These are phyloP conservation scores for Nannochloris sp. DNA, from an alignment of 139 green algal genomes.

Conservation along the genomic window DNA sequence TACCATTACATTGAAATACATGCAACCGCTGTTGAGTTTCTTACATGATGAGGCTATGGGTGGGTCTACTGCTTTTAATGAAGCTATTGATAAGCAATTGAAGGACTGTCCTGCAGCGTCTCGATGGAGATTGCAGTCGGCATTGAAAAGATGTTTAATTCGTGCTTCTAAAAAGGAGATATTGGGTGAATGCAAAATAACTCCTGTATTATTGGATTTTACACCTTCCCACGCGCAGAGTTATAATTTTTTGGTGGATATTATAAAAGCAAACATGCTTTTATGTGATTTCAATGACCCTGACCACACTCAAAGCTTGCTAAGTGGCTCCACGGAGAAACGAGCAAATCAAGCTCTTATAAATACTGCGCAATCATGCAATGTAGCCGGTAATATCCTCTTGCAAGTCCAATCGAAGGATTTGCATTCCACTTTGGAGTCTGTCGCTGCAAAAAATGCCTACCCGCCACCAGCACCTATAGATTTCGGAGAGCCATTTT, in stretches of 20 bases:
- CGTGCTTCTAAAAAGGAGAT: conserved; percentile 76
- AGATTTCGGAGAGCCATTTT: neutral
- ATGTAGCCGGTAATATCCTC: conserved; percentile 65
- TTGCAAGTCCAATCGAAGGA: conserved; percentile 39
- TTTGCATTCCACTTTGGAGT: conserved; percentile 54
- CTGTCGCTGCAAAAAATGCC: conserved; percentile 30
- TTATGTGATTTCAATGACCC: conserved; percentile 84
- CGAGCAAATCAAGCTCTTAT: conserved; percentile 58
- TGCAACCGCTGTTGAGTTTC: conserved; percentile 90
- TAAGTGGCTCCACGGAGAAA: conserved; percentile 42
- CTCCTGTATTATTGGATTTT: conserved; percentile 73
- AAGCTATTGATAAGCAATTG: conserved; percentile 4
- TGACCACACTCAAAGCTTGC: conserved; percentile 75
- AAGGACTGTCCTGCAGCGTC: conserved; percentile 7
- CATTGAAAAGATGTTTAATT: conserved; percentile 73
- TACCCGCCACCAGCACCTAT: neutral
- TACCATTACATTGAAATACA: conserved; percentile 25
- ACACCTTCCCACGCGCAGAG: conserved; percentile 57
- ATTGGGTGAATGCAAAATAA: conserved; percentile 41
- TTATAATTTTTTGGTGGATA: conserved; percentile 83
- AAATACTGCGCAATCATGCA: conserved; percentile 78
- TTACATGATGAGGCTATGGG: conserved; percentile 71
- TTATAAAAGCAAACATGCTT: conserved; percentile 77
- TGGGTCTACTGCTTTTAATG: conserved; percentile 32
- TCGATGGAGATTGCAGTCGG: conserved; percentile 45